phyloP scores from a whole-genome alignment of 192 early-diverging fungal species.

The Rhizoclosmatium globosum region DNA sequence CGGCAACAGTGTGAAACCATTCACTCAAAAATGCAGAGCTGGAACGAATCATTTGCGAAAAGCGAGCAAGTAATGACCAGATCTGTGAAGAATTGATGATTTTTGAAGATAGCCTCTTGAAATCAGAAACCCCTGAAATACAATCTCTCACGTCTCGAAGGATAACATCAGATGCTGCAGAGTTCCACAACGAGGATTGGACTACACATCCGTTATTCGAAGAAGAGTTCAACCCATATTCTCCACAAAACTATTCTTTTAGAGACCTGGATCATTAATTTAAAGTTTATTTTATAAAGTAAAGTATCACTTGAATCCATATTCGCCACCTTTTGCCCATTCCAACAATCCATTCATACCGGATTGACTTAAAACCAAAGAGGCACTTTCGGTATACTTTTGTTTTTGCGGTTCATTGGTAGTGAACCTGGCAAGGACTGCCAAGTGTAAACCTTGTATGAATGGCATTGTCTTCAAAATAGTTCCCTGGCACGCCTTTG shows the following conservation, averaged over 20 bases:
- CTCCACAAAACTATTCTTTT: neutral
- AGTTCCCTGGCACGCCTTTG: neutral
- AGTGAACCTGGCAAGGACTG: conserved; percentile 26
- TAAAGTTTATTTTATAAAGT: neutral
- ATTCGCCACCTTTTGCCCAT: conserved; percentile 38
- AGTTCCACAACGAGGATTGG: neutral
- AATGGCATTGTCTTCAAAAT: conserved; percentile 13
- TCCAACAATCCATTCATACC: conserved; percentile 30
- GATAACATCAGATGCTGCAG: neutral
- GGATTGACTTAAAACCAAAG: conserved; percentile 1
- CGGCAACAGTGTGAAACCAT: conserved; percentile 16
- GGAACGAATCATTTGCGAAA: conserved; percentile 12
- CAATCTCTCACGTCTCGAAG: neutral
- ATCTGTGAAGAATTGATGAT: conserved; percentile 34
- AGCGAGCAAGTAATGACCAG: conserved; percentile 14
- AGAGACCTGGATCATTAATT: neutral
- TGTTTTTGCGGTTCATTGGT: conserved; percentile 2
- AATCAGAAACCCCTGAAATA: neutral
- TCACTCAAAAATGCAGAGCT: conserved; percentile 25
- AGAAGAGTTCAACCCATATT: neutral
- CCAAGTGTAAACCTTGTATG: conserved; percentile 21
- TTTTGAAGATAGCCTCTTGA: conserved; percentile 10
- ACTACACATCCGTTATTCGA: neutral
- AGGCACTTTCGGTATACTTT: conserved; percentile 6
- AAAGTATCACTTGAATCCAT: conserved; percentile 7